These are phyloP conservation scores for Blastocystis sp. DNA, from an alignment of 352 stramenopile genomes.

Conservation along the genomic window DNA sequence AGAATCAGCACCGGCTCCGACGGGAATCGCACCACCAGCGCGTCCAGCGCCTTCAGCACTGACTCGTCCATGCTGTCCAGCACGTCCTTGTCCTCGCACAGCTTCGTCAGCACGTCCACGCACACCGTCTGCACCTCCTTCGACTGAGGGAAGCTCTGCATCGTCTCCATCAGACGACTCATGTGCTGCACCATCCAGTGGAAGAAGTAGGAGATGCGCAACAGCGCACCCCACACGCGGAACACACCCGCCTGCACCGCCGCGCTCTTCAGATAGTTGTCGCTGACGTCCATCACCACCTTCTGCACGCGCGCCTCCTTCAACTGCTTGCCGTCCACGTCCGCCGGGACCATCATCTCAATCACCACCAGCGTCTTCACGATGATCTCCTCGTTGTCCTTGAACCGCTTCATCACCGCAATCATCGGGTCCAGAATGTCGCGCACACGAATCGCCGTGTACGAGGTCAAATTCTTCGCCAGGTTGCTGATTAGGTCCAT, in stretches of 20 bases:
- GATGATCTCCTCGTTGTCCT: constrained; percentile 38
- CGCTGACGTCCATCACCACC: constrained; percentile 13
- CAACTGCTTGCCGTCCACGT: constrained; percentile 30
- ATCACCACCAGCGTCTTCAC: constrained; percentile 38
- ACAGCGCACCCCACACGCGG: background rate
- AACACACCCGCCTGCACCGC: constrained; percentile 36
- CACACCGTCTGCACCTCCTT: constrained; percentile 55
- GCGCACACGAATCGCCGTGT: constrained; percentile 17
- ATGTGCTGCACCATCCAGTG: constrained; percentile 25
- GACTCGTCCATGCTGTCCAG: background rate
- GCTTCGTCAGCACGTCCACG: constrained; percentile 25
- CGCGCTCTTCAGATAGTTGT: background rate
- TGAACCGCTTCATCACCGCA: constrained; percentile 3
- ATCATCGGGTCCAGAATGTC: constrained; percentile 48
- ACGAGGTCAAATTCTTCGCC: constrained; percentile 36
- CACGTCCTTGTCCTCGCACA: constrained; percentile 45
- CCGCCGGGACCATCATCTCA: constrained; percentile 43
- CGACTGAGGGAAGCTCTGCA: constrained; percentile 21
- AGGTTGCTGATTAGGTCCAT: constrained; percentile 50
- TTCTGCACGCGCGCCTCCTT: background rate
- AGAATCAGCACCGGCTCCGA: constrained; percentile 27
- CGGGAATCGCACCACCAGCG: constrained; percentile 34
- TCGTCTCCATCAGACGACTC: constrained; percentile 1
- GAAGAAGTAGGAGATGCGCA: constrained; percentile 25
- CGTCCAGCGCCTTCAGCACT: constrained; percentile 10